Evolutionary conservation across 1,139 yeast species (phyloP).

Genomic region (Debaryomyces singareniensis): DNA sequence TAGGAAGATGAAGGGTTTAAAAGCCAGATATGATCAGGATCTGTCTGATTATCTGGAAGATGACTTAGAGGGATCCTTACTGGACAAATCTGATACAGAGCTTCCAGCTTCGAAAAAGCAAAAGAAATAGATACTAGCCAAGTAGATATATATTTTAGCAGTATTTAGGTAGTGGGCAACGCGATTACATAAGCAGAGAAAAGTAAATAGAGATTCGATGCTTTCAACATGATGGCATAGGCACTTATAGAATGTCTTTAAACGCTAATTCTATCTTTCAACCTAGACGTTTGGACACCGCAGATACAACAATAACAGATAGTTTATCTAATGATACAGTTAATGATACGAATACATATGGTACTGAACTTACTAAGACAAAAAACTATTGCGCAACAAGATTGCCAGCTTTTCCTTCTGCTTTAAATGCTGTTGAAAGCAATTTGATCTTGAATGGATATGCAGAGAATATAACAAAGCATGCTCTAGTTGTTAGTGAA

Average conservation of each 20-base stretch:
- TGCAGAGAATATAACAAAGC: conserved; percentile 48
- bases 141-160: not conserved
- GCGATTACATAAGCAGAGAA: conserved; percentile 1
- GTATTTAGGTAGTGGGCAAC: not conserved
- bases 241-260: conserved; percentile 9
- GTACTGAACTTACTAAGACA: conserved; percentile 52
- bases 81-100: conserved; percentile 31
- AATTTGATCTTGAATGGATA: conserved; percentile 34
- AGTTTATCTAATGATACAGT: conserved; percentile 1
- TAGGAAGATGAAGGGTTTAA: conserved; percentile 97
- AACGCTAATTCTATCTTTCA: conserved; percentile 9
- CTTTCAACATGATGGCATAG: too few species aligned
- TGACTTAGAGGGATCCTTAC: conserved; percentile 28
- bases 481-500: conserved; percentile 48
- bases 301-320: conserved; percentile 2
- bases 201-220: too few species aligned
- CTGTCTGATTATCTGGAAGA: conserved; percentile 39
- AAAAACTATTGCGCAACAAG: conserved; percentile 54
- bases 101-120: conserved; percentile 33
- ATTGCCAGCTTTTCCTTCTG: conserved; percentile 52
- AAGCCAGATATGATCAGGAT: conserved; percentile 73
- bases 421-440: conserved; percentile 22
- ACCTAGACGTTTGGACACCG: conserved; percentile 7
- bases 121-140: conserved; percentile 12
- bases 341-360: conserved; percentile 5